Base-by-base conservation (phyloP, 371 early-diverging fungal species). In the Gilbertella persicaria region DNA sequence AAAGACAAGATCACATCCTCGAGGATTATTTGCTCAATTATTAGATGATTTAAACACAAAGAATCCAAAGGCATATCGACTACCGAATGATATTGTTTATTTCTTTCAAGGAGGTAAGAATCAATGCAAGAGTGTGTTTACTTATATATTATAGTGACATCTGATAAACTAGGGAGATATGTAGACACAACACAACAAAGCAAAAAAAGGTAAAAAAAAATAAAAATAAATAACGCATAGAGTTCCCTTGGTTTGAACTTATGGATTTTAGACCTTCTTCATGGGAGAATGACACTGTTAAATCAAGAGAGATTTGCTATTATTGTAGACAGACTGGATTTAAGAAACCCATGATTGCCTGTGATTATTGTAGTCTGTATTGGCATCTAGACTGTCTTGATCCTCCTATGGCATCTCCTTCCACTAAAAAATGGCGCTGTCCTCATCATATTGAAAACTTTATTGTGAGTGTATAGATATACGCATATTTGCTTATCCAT, bases 371-470 rank as follows among this genome's bases (percentile, higher is more conserved):
- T 60, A 64, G 73, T 35, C 60, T 89, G 13, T 73, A 71, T 62
- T 95, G 94, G 94, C 96, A 95, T 62, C 69, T 91, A 58, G 95
- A 94, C 60, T 95, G 96, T 65, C 58, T 92, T 17, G 73, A 75
- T 44, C 93, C 90, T 19, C 91, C 92, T 14, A 64, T 90, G 57
- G 69, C 85, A 9, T 56, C 65, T 8, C 81, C 78, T 60, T 44
- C 75, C 8, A 60, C 64, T 24, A 70, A 68, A 26, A 83, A 81
- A 51, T 95, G 95, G 95, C 90, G 86, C 85, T 95, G 95, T 63
- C 95, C 95, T 4, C 85, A 81, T 50, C 95, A 95, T 65, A 85
- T 73, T n/a, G 92, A 93, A 41, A 82, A 86, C 40, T 67, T 71
- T 4, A 57, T 82, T 64, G 71, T 69, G 68, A 41, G 53, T 21